phyloP scores from a whole-genome alignment of 192 early-diverging fungal genomes.

The Physocladia obscura region DNA sequence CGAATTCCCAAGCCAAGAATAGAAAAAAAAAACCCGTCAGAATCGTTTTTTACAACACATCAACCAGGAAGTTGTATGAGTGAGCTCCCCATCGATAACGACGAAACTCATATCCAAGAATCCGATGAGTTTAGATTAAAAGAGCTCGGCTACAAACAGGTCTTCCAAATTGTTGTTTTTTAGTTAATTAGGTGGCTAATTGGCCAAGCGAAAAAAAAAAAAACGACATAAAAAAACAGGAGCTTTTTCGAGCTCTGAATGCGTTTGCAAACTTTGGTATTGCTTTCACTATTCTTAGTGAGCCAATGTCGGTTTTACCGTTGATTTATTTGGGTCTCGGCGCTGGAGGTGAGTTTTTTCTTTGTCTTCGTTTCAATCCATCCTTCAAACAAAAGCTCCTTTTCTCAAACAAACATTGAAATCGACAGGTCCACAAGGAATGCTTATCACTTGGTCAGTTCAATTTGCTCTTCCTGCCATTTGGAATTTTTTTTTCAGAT shows the following conservation, averaged over 20 bases:
- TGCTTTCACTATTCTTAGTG: conserved; percentile 24
- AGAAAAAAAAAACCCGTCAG: no score
- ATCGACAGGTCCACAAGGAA: conserved; percentile 22
- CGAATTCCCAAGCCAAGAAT: no score
- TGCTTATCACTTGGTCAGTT: conserved; percentile 30
- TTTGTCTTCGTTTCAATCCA: no score
- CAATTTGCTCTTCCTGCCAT: background rate
- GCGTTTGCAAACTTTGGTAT: conserved; percentile 33
- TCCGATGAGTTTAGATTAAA: conserved; percentile 11
- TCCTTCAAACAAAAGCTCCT: no score
- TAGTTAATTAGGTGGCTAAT: background rate
- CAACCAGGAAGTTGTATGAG: no score
- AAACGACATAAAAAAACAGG: conserved; percentile 2
- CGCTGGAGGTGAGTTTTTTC: conserved; percentile 1
- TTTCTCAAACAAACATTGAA: background rate
- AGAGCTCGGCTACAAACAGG: conserved; percentile 30
- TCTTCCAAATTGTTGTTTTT: background rate
- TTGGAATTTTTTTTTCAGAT: background rate
- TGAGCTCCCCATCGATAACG: no score
- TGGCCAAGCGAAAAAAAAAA: no score
- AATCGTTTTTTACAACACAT: no score
- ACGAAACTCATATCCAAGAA: no score
- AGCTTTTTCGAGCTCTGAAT: conserved; percentile 21
- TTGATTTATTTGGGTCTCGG: conserved; percentile 23
- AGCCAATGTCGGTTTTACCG: conserved; percentile 26